These are phyloP conservation scores for Pseudopyrenochaeta lycopersici DNA, from an alignment of 2,329 filamentous ascomycete genomes.

Conservation along the genomic window DNA sequence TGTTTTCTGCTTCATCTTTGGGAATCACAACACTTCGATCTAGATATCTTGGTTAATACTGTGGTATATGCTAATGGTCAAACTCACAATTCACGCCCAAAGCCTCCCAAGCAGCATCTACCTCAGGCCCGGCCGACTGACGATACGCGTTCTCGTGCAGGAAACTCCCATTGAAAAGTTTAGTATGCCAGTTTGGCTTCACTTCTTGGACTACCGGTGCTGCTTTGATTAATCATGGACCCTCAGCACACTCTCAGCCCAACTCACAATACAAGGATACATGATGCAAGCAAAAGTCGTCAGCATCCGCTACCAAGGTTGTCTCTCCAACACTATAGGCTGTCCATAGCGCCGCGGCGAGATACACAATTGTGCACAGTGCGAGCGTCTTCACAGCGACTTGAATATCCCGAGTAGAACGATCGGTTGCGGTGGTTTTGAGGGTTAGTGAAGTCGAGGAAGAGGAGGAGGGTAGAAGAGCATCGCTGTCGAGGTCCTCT, in stretches of 20 bases:
- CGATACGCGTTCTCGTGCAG: slow-evolving; percentile 64
- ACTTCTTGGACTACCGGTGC: slow-evolving; percentile 52
- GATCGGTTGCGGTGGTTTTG: slow-evolving; percentile 3
- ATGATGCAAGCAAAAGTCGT: slow-evolving; percentile 38
- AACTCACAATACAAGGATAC: slow-evolving; percentile 43
- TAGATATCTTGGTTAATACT: slow-evolving; percentile 8
- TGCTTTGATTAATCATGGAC: slow-evolving; percentile 7
- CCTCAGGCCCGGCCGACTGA: slow-evolving; percentile 58
- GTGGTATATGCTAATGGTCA: no score
- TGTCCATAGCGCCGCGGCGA: slow-evolving; percentile 25
- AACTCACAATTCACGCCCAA: slow-evolving; percentile 62
- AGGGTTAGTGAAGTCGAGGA: slow-evolving; percentile 2
- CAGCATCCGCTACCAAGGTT: slow-evolving; percentile 22
- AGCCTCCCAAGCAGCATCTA: slow-evolving; percentile 66
- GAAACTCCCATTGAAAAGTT: slow-evolving; percentile 66
- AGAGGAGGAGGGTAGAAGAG: slow-evolving; percentile 16
- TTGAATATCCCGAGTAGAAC: slow-evolving; percentile 12
- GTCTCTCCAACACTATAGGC: slow-evolving; percentile 18
- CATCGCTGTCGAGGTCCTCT: slow-evolving; percentile 21
- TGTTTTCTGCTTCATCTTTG: slow-evolving; percentile 56
- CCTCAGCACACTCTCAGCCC: no score
- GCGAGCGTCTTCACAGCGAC: slow-evolving; percentile 21
- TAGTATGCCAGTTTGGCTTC: slow-evolving; percentile 51
- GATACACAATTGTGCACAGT: slow-evolving; percentile 27
- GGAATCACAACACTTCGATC: slow-evolving; percentile 58